Percentiles rank a stretch among this genome's conserved stretches.
Conservation (phyloP, 345 rosid species). For the Passiflora organensis region DNA sequence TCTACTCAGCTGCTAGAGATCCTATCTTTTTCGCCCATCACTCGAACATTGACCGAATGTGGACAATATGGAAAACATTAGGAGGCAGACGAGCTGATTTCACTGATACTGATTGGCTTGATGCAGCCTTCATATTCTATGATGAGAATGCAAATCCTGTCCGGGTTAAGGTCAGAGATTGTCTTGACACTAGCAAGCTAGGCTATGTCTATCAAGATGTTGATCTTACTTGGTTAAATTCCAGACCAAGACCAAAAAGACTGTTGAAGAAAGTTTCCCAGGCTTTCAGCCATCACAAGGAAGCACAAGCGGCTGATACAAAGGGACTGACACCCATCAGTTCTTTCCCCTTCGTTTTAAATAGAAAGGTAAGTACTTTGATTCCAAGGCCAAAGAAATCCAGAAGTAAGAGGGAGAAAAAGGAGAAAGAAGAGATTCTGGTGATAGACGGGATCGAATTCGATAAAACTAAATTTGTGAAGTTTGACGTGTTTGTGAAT, state of each 20-base stretch:
- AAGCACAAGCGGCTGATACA: constrained; percentile 32
- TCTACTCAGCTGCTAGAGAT: constrained; percentile 58
- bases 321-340: neutral
- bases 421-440: constrained; percentile 49
- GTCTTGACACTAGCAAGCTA: constrained; percentile 32
- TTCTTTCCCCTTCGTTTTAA: constrained; percentile 34
- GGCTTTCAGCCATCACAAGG: neutral
- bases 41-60: constrained; percentile 53
- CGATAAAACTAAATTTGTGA: constrained; percentile 25
- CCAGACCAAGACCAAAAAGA: constrained; percentile 46
- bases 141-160: constrained; percentile 56
- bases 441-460: constrained; percentile 40
- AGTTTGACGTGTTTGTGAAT: constrained; percentile 46
- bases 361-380: constrained; percentile 21
- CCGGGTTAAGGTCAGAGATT: constrained; percentile 49
- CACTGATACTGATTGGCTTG: constrained; percentile 50
- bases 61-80: constrained; percentile 53
- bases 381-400: constrained; percentile 47
- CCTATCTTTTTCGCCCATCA: constrained; percentile 60
- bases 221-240: constrained; percentile 44
- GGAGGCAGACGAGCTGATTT: constrained; percentile 43
- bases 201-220: constrained; percentile 46
- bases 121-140: constrained; percentile 45
- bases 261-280: constrained; percentile 12
- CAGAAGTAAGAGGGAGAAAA: constrained; percentile 45